Percentiles rank a stretch among this genome's conserved stretches.
These are phyloP conservation scores for Cordyceps fumosorosea DNA, from an alignment of 2,329 filamentous ascomycete genomes.

Conservation along the genomic window DNA sequence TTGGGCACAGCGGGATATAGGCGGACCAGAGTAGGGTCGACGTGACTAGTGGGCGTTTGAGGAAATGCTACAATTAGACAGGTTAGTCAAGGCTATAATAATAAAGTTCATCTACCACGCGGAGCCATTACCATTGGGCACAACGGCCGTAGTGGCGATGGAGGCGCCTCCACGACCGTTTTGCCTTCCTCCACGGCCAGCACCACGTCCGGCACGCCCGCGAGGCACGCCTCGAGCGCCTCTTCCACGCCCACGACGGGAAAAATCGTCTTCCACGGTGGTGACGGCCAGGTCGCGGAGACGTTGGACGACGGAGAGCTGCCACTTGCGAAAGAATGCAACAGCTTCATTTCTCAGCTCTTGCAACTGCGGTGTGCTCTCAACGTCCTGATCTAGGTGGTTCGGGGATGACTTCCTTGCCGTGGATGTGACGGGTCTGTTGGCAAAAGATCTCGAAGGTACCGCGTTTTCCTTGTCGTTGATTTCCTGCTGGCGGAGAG, in stretches of 20 bases:
- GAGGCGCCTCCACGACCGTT: conserved; percentile 18
- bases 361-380: conserved; percentile 37
- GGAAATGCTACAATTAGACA: conserved; percentile 26
- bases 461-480: conserved; percentile 23
- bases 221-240: conserved; percentile 17
- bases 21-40: conserved; percentile 40
- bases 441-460: conserved; percentile 13
- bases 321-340: conserved; percentile 74
- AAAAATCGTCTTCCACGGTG: background rate
- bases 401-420: conserved; percentile 25
- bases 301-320: conserved; percentile 60
- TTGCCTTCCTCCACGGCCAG: background rate
- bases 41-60: conserved; percentile 34
- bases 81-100: conserved; percentile 15
- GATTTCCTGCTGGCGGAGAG: conserved; percentile 23
- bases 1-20: conserved; percentile 56
- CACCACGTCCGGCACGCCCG: conserved; percentile 14
- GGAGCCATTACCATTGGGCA: conserved; percentile 28
- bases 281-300: conserved; percentile 58
- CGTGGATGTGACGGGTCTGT: conserved; percentile 23
- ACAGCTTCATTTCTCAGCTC: conserved; percentile 66
- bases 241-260: conserved; percentile 24
- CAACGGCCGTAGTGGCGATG: conserved; percentile 17
- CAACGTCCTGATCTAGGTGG: background rate
- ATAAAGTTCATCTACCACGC: background rate